phyloP scores from a whole-genome alignment of 2,329 filamentous ascomycete genomes.

The Cordyceps pruinosa region DNA sequence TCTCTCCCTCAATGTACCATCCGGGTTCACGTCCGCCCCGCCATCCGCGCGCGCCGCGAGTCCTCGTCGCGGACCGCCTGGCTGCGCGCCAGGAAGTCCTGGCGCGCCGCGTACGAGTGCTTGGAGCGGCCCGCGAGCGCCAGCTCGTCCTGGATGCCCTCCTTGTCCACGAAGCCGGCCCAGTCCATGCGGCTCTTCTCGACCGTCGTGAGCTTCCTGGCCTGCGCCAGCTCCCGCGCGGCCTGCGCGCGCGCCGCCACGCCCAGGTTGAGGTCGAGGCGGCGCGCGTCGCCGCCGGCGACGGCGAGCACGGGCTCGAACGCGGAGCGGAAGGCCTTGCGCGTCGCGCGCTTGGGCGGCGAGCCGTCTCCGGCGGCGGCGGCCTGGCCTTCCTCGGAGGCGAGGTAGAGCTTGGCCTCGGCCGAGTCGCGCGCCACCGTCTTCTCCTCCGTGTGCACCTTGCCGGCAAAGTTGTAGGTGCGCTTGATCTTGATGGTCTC shows the following conservation, averaged over 20 bases:
- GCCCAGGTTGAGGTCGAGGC: slow-evolving; percentile 53
- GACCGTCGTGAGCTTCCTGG: slow-evolving; percentile 62
- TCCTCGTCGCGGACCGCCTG: slow-evolving; percentile 57
- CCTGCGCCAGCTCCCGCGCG: slow-evolving; percentile 41
- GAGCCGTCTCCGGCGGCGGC: slow-evolving; percentile 19
- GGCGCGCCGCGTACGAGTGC: slow-evolving; percentile 52
- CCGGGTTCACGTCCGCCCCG: slow-evolving; percentile 28
- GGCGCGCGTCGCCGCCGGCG: slow-evolving; percentile 27
- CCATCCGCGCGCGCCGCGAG: slow-evolving; percentile 45
- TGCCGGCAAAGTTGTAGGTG: slow-evolving; percentile 68
- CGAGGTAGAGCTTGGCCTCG: slow-evolving; percentile 58
- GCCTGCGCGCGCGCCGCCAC: slow-evolving; percentile 42
- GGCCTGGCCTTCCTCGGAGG: slow-evolving; percentile 35
- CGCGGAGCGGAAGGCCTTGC: slow-evolving; percentile 51
- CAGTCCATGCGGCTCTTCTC: slow-evolving; percentile 69
- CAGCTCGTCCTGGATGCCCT: slow-evolving; percentile 63
- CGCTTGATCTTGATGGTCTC: slow-evolving; percentile 58
- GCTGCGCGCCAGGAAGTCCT: slow-evolving; percentile 60
- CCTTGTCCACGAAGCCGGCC: slow-evolving; percentile 65
- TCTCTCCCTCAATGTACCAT: no score
- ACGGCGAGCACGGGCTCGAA: slow-evolving; percentile 52
- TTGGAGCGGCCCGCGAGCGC: slow-evolving; percentile 59
- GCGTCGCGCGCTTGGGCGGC: slow-evolving; percentile 38
- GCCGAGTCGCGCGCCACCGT: slow-evolving; percentile 58
- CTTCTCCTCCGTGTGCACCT: slow-evolving; percentile 66